Conservation (phyloP, 768 basidiomycete species). For the Mycena filopes region DNA sequence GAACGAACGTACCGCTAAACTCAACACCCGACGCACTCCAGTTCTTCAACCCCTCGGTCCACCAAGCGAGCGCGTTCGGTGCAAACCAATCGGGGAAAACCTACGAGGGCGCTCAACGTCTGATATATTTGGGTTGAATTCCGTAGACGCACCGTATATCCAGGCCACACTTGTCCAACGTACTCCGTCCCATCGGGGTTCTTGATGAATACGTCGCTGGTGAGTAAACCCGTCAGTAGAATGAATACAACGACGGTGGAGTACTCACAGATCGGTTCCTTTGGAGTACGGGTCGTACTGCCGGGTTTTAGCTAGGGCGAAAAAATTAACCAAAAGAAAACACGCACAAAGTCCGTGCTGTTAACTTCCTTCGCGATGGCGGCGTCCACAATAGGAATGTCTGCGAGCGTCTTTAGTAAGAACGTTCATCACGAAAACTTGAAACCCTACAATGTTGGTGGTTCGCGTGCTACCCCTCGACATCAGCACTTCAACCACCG, state of each 20-base stretch:
- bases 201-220: slow-evolving; percentile 79
- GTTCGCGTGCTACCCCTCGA: slow-evolving; percentile 37
- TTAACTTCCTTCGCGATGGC: slow-evolving; percentile 69
- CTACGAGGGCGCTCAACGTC: slow-evolving; percentile 36
- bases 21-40: slow-evolving; percentile 64
- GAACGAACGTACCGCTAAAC: slow-evolving; percentile 42
- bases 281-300: slow-evolving; percentile 76
- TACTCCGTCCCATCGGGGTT: slow-evolving; percentile 81
- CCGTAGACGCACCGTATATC: slow-evolving; percentile 63
- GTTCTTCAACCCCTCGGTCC: slow-evolving; percentile 69
- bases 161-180: slow-evolving; percentile 83
- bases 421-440: not conserved
- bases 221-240: not conserved
- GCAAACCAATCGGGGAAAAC: slow-evolving; percentile 74
- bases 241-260: not conserved
- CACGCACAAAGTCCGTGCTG: slow-evolving; percentile 67
- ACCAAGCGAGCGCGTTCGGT: slow-evolving; percentile 62
- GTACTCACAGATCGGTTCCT: slow-evolving; percentile 66
- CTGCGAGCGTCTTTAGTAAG: slow-evolving; percentile 45
- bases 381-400: slow-evolving; percentile 78
- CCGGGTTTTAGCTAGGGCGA: not conserved
- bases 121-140: not conserved
- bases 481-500: not conserved
- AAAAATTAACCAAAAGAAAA: slow-evolving; percentile 4
- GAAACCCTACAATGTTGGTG: slow-evolving; percentile 57